Evolutionary conservation across 768 basidiomycete species (phyloP).

Genomic region (Boletus fagicola): DNA sequence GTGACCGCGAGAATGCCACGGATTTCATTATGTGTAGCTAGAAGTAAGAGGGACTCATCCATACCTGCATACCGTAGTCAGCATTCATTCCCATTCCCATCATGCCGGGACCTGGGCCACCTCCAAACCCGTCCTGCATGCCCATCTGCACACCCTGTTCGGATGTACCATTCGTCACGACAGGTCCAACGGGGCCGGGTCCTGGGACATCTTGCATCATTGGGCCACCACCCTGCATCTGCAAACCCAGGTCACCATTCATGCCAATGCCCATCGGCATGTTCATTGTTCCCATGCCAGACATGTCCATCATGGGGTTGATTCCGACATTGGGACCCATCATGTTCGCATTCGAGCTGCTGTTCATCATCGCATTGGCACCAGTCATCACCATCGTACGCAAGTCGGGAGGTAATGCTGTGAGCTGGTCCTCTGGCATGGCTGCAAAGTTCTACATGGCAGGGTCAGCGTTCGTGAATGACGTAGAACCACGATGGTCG

Average conservation of each 20-base stretch:
- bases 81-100: constrained; percentile 70
- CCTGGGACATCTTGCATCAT: constrained; percentile 56
- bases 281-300: constrained; percentile 54
- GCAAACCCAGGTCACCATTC: constrained; percentile 66
- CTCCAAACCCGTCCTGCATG: constrained; percentile 42
- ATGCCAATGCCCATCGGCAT: constrained; percentile 59
- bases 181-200: constrained; percentile 32
- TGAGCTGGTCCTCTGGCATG: constrained; percentile 79
- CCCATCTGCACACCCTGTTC: constrained; percentile 41
- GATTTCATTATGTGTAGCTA: constrained; percentile 38
- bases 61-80: constrained; percentile 75
- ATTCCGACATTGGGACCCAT: constrained; percentile 49
- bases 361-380: constrained; percentile 74
- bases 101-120: constrained; percentile 50
- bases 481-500: neutral
- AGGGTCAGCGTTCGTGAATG: constrained; percentile 5
- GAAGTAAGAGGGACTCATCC: constrained; percentile 34
- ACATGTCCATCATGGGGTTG: constrained; percentile 82
- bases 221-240: constrained; percentile 42
- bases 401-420: constrained; percentile 75
- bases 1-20: constrained; percentile 31
- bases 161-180: constrained; percentile 38
- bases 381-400: constrained; percentile 88
- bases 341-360: constrained; percentile 51
- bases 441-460: constrained; percentile 66